Evolutionary conservation across 129 eudicot species (phyloP).

Genomic region (Lonicera japonica): DNA sequence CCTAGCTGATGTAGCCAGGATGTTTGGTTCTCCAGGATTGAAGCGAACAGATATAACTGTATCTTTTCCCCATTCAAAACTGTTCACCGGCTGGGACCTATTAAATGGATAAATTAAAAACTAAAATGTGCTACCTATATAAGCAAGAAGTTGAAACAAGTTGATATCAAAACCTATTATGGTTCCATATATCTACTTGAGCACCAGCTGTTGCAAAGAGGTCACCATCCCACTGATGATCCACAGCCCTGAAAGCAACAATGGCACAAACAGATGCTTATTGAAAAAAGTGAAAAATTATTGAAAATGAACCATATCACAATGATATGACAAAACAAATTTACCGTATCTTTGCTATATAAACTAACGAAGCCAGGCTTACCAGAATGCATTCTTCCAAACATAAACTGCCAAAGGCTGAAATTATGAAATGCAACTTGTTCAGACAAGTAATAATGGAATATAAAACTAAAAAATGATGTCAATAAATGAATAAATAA

Average conservation of each 20-base stretch:
- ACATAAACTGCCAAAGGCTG: constrained; percentile 76
- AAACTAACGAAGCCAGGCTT: constrained; percentile 13
- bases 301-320: not conserved
- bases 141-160: not conserved
- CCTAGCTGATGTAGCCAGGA: constrained; percentile 88
- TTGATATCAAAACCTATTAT: constrained; percentile 52
- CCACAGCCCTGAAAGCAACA: constrained; percentile 52
- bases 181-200: constrained; percentile 96
- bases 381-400: constrained; percentile 74
- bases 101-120: constrained; percentile 12
- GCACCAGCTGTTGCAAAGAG: constrained; percentile 95
- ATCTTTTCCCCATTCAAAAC: constrained; percentile 76
- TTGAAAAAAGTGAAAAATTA: not conserved
- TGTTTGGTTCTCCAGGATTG: constrained; percentile 92
- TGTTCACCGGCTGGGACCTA: constrained; percentile 88
- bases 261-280: too few relatives aligned
- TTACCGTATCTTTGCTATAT: not conserved
- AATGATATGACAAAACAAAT: not conserved
- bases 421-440: constrained; percentile 14
- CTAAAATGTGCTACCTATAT: not conserved
- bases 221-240: constrained; percentile 86
- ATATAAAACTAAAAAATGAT: not conserved
- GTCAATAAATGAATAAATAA: not conserved
- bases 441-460: constrained; percentile 9
- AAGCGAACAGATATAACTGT: constrained; percentile 81